A percentile compares a stretch with the other conserved stretches of the same genome.
Conservation (phyloP, 2,329 filamentous ascomycete genomes). For the Trichoderma atrobrunneum region DNA sequence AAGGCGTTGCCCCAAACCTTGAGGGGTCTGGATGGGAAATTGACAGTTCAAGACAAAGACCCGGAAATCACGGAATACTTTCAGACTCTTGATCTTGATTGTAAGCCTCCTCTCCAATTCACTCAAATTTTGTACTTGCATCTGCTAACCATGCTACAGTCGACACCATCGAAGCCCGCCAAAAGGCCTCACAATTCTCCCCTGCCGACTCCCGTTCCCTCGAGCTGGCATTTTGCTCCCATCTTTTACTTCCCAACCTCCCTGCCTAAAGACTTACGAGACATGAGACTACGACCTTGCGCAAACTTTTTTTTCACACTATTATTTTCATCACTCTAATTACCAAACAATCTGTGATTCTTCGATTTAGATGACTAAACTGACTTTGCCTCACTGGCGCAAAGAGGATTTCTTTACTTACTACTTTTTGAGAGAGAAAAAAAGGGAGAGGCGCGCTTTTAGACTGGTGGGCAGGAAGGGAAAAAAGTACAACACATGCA, state of each 20-base stretch:
- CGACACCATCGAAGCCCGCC: slow-evolving; percentile 41
- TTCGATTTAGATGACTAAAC: slow-evolving; percentile 9
- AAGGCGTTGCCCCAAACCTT: slow-evolving; percentile 56
- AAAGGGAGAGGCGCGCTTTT: background rate
- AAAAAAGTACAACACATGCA: background rate
- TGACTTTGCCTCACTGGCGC: slow-evolving; percentile 11
- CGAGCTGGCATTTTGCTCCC: slow-evolving; percentile 50
- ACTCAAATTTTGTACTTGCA: background rate
- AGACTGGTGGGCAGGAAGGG: background rate
- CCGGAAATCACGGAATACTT: slow-evolving; percentile 51
- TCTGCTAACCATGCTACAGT: slow-evolving; percentile 23
- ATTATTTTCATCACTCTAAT: background rate
- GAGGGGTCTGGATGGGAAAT: slow-evolving; percentile 46
- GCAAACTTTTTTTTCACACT: background rate
- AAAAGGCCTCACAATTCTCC: slow-evolving; percentile 52
- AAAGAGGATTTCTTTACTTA: background rate
- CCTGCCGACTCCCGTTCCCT: slow-evolving; percentile 49
- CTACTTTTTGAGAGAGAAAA: background rate
- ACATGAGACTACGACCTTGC: slow-evolving; percentile 13
- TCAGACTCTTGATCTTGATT: slow-evolving; percentile 53
- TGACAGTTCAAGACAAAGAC: slow-evolving; percentile 48
- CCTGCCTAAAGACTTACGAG: slow-evolving; percentile 16
- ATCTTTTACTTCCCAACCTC: slow-evolving; percentile 42
- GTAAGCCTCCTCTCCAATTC: slow-evolving; percentile 41
- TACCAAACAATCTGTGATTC: background rate